A percentile compares a stretch with the other conserved stretches of the same genome.
Conservation (phyloP, 2,329 filamentous ascomycete species). For the Colletotrichum zoysiae region DNA sequence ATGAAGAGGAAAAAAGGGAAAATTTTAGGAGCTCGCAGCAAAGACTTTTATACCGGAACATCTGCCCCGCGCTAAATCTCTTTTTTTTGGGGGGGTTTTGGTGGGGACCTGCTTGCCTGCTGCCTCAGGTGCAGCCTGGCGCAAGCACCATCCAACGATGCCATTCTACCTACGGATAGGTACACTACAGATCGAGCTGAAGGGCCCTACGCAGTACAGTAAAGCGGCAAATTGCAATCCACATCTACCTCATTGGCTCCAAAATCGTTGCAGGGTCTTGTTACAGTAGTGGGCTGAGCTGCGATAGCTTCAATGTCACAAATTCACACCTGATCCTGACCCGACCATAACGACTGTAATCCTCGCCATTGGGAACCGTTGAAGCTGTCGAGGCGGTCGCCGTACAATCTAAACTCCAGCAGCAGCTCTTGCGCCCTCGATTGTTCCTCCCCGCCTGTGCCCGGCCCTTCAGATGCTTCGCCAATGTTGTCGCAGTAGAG, state of each 20-base stretch:
- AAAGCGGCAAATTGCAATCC: neutral
- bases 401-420: neutral
- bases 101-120: conserved; percentile 45
- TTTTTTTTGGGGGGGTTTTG: conserved; percentile 45
- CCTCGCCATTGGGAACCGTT: conserved; percentile 10
- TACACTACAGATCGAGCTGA: neutral
- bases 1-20: conserved; percentile 71
- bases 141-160: neutral
- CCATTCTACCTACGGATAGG: too few relatives aligned
- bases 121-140: conserved; percentile 34
- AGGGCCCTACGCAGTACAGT: neutral
- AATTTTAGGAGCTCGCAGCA: conserved; percentile 49
- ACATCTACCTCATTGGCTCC: conserved; percentile 6
- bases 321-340: neutral
- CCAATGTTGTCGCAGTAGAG: conserved; percentile 38
- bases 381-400: neutral
- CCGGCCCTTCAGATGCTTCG: conserved; percentile 34
- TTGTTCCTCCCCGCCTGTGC: neutral
- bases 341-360: neutral
- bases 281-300: conserved; percentile 29
- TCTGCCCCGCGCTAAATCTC: conserved; percentile 42
- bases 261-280: conserved; percentile 11
- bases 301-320: conserved; percentile 37
- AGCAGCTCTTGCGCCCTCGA: too few relatives aligned
- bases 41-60: conserved; percentile 53